Base-by-base conservation (phyloP, 495 filamentous ascomycete species). In the Pseudevernia furfuracea region DNA sequence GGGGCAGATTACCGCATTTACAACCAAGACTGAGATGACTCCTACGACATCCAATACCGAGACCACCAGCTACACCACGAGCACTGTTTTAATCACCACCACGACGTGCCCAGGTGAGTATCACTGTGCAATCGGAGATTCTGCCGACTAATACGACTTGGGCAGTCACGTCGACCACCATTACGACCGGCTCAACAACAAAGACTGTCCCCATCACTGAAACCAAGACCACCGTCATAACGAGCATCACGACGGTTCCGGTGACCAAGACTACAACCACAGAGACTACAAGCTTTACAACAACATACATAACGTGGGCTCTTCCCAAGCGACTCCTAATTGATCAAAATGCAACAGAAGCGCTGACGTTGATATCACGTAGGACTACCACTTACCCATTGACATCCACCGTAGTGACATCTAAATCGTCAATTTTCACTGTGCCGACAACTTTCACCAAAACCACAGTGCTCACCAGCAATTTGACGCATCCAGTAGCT, bases 331-430 rank as follows among this genome's bases (percentile, higher is more conserved):
- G 32, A 58, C 6, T 25, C 57, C 10, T 30, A 49, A 19, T 19
- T 30, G 28, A 49, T 32, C 30, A 48, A 4, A 32, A 2, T 52
- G 19, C 39, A 25, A 30, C 10, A 14, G 34, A 37, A 11, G 46
- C 36, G 8, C 38, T 60, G 37, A 60, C 38, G 12, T 12, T n/a
- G 25, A 43, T 60, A 43, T 41, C 23, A 9, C 41, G 60, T 49
- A 67, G 43, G 5, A 67, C 64, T 28, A 67, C 67, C 9, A 69
- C 65, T 21, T 68, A 65, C 56, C 65, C 37, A 39, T 5, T 39
- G 37, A 39, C 37, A 11, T 39, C 37, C 37, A 39, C 37, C 37
- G 37, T 14, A 1, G 37, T 39, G 37, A 39, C 37, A 11, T 39
- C 37, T 39, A 39, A 39, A 14, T 39, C 37, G 12, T 39, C 37